These are phyloP conservation scores for Pyrrhoderma lamaoense DNA, from an alignment of 1,284 basidiomycete genomes.

Conservation along the genomic window DNA sequence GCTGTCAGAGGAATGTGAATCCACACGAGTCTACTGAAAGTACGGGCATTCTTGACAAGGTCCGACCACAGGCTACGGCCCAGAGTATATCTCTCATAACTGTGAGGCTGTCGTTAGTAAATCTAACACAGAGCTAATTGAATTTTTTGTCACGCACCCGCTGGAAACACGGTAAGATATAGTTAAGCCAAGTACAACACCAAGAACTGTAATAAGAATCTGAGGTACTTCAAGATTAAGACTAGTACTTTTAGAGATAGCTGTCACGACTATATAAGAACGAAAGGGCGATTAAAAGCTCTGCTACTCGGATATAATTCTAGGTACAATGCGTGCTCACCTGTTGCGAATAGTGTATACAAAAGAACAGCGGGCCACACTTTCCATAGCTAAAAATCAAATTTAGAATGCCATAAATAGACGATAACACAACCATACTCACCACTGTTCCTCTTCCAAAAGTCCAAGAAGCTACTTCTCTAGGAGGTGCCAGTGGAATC, in stretches of 20 bases:
- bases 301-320: not conserved
- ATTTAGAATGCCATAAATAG: slow-evolving; percentile 13
- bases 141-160: slow-evolving; percentile 44
- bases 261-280: slow-evolving; percentile 43
- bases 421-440: slow-evolving; percentile 16
- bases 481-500: slow-evolving; percentile 21
- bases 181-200: slow-evolving; percentile 67
- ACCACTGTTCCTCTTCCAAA: slow-evolving; percentile 56
- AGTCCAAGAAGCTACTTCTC: slow-evolving; percentile 43
- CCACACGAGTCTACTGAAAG: slow-evolving; percentile 50
- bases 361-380: slow-evolving; percentile 62
- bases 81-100: slow-evolving; percentile 60
- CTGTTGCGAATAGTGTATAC: slow-evolving; percentile 50
- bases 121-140: too few relatives aligned
- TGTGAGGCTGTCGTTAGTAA: too few relatives aligned
- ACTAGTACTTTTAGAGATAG: slow-evolving; percentile 35
- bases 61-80: slow-evolving; percentile 57
- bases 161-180: slow-evolving; percentile 59
- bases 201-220: slow-evolving; percentile 55
- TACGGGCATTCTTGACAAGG: slow-evolving; percentile 42
- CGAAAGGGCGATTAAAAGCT: not conserved
- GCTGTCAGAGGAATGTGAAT: slow-evolving; percentile 48
- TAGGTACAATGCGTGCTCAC: slow-evolving; percentile 25
- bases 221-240: slow-evolving; percentile 42
- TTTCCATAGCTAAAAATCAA: slow-evolving; percentile 45